Evolutionary conservation across 345 rosid species (phyloP).

Genomic region (Eutrema japonicum): DNA sequence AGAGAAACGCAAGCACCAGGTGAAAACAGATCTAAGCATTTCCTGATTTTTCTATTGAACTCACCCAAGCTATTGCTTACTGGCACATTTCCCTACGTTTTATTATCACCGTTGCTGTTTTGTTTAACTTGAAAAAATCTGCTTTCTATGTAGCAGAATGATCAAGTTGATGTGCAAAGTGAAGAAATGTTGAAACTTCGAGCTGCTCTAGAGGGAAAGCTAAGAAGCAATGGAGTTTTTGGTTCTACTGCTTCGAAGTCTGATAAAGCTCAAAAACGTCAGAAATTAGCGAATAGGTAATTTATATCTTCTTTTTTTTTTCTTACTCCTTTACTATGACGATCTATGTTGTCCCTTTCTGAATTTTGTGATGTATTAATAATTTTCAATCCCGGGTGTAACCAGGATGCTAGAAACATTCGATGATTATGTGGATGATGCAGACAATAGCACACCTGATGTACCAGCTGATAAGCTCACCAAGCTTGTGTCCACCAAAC

Average conservation of each 20-base stretch:
- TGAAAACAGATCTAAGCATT: constrained; percentile 34
- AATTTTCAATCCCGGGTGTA: constrained; percentile 23
- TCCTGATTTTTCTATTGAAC: background rate
- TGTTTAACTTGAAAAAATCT: background rate
- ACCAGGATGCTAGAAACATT: constrained; percentile 74
- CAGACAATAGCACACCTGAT: constrained; percentile 48
- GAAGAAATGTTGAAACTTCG: constrained; percentile 80
- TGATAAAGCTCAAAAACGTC: constrained; percentile 55
- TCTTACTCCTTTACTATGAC: constrained; percentile 8
- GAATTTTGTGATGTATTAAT: constrained; percentile 32
- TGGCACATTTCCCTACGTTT: constrained; percentile 9
- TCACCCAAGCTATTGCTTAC: background rate
- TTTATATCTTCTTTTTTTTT: background rate
- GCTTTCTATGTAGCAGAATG: constrained; percentile 51
- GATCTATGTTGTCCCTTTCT: constrained; percentile 21
- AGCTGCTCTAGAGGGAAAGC: constrained; percentile 83
- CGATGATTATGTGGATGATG: constrained; percentile 85
- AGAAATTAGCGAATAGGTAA: constrained; percentile 68
- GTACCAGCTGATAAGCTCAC: constrained; percentile 53
- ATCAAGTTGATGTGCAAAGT: constrained; percentile 70
- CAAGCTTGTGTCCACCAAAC: constrained; percentile 54
- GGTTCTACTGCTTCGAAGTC: constrained; percentile 52
- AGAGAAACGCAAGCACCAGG: constrained; percentile 59
- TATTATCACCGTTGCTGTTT: background rate
- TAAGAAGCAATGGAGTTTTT: constrained; percentile 64